These are phyloP conservation scores for Globisporangium barbulae DNA, from an alignment of 352 stramenopile genomes.

Conservation along the genomic window DNA sequence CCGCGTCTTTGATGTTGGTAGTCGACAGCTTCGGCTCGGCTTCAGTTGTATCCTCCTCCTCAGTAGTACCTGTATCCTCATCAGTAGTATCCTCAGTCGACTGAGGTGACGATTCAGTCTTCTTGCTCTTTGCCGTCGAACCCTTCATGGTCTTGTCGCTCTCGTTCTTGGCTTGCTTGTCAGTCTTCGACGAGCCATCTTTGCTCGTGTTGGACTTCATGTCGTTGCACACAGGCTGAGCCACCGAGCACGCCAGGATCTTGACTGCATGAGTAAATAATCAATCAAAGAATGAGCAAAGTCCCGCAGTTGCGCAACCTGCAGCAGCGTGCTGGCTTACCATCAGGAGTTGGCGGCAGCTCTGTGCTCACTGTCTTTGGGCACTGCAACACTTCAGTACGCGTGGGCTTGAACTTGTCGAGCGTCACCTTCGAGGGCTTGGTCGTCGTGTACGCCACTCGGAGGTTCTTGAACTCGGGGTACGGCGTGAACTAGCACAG, in stretches of 20 bases:
- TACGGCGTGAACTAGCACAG: constrained; percentile 61
- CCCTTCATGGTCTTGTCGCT: constrained; percentile 21
- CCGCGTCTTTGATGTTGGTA: neutral
- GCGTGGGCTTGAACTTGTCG: constrained; percentile 31
- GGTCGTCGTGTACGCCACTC: constrained; percentile 65
- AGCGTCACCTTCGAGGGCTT: constrained; percentile 40
- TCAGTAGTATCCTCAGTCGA: neutral
- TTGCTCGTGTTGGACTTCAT: constrained; percentile 43
- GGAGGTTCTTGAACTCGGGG: constrained; percentile 68
- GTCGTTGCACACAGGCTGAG: constrained; percentile 52
- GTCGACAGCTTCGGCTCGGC: neutral
- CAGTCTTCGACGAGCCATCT: neutral
- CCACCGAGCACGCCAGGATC: constrained; percentile 38
- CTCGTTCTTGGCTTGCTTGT: neutral
- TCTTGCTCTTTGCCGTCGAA: constrained; percentile 8
- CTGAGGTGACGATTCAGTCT: neutral
- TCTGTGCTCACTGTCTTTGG: constrained; percentile 25
- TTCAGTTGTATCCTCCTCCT: neutral
- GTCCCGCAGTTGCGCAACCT: neutral
- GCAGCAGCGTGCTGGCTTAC: constrained; percentile 11
- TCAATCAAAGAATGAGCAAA: neutral
- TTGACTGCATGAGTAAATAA: constrained; percentile 24
- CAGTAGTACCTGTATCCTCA: neutral
- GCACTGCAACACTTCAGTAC: constrained; percentile 34
- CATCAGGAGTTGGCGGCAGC: constrained; percentile 21